Evolutionary conservation across 306 rosid genomes (phyloP).

Genomic region (Quercus rubra): DNA sequence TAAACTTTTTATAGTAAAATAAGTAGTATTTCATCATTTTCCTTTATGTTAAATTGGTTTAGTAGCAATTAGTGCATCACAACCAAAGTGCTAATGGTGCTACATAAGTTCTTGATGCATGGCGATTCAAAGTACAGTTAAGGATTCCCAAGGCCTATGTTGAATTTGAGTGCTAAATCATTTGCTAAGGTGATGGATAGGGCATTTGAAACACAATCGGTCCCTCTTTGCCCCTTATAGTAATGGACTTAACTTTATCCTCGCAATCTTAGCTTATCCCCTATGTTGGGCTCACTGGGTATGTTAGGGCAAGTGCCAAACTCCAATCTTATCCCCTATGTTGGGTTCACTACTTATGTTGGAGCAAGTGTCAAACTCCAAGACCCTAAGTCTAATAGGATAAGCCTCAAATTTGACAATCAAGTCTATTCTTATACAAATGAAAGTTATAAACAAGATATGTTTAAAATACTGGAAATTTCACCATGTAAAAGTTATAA

Average conservation of each 20-base stretch:
- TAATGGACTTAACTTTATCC: slow-evolving; percentile 48
- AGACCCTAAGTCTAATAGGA: slow-evolving; percentile 35
- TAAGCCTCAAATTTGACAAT: slow-evolving; percentile 8
- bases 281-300: slow-evolving; percentile 87
- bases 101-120: slow-evolving; percentile 21
- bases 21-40: too few species aligned
- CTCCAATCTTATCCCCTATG: slow-evolving; percentile 75
- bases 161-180: slow-evolving; percentile 48
- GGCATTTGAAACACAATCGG: slow-evolving; percentile 45
- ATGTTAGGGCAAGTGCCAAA: slow-evolving; percentile 68
- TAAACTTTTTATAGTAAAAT: too few species aligned
- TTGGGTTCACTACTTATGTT: slow-evolving; percentile 90
- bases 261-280: slow-evolving; percentile 70
- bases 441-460: background rate
- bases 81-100: too few species aligned
- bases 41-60: too few species aligned
- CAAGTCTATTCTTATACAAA: background rate
- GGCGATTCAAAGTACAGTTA: slow-evolving; percentile 49
- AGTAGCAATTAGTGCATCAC: too few species aligned
- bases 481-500: too few species aligned
- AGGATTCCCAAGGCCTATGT: slow-evolving; percentile 77
- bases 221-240: slow-evolving; percentile 77
- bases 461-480: too few species aligned
- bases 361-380: slow-evolving; percentile 60
- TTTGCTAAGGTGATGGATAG: slow-evolving; percentile 47